Percentiles rank a stretch among this genome's conserved stretches.
Conservation (phyloP, 306 rosid species). For the Gastrolobium bilobum region DNA sequence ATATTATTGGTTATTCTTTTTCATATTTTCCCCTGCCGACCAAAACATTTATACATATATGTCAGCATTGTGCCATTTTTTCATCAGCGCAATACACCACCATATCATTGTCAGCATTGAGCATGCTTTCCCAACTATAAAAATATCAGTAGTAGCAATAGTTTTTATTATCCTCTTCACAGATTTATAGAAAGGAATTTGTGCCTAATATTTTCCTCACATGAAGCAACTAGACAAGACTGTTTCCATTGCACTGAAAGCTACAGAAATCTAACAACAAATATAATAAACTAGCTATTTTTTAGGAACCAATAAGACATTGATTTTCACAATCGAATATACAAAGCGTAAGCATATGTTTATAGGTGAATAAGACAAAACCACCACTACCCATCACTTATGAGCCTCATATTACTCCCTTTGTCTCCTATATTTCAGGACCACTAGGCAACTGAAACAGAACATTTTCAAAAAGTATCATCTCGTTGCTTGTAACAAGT, state of each 20-base stretch:
- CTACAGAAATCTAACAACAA: slow-evolving; percentile 37
- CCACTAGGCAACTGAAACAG: slow-evolving; percentile 22
- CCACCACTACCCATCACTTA: not conserved
- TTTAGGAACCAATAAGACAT: slow-evolving; percentile 4
- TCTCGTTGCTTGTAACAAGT: not conserved
- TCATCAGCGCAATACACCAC: slow-evolving; percentile 17
- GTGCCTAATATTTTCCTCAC: slow-evolving; percentile 41
- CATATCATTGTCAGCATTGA: not conserved
- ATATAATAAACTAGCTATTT: not conserved
- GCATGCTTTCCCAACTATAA: not conserved
- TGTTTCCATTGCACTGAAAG: slow-evolving; percentile 28
- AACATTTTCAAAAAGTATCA: slow-evolving; percentile 13
- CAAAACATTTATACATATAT: not conserved
- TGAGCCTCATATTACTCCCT: slow-evolving; percentile 22
- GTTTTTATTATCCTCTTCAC: slow-evolving; percentile 48
- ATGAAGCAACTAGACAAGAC: not conserved
- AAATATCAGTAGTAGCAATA: not conserved
- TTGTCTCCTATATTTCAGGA: slow-evolving; percentile 48
- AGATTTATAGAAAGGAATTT: not conserved
- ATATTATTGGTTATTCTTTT: not conserved
- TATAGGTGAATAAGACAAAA: not conserved
- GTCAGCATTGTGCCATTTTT: not conserved
- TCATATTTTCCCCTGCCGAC: slow-evolving; percentile 1
- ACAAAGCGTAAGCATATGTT: not conserved
- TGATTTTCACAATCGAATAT: slow-evolving; percentile 6